Conservation (phyloP, 2,329 filamentous ascomycete genomes). For the Chaetomium sp. region DNA sequence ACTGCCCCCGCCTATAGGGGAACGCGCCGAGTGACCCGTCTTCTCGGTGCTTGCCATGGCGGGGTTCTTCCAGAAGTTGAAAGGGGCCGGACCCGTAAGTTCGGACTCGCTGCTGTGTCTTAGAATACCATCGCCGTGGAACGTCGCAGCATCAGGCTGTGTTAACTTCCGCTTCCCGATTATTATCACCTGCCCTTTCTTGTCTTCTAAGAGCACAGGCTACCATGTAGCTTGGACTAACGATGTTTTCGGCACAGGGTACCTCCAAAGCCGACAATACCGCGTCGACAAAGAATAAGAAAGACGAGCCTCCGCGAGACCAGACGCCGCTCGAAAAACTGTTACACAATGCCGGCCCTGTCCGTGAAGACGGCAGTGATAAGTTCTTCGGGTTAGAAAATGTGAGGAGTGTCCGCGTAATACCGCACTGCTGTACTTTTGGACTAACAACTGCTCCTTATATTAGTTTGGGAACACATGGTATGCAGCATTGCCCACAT, state of each 20-base stretch:
- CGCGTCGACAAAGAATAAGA: conserved; percentile 39
- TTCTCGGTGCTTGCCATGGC: conserved; percentile 38
- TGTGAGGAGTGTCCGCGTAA: conserved; percentile 49
- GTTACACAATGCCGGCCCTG: conserved; percentile 71
- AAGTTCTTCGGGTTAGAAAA: conserved; percentile 99
- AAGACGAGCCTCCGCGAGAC: conserved; percentile 52
- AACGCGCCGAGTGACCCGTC: conserved; percentile 15
- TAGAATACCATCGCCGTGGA: neutral
- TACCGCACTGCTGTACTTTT: conserved; percentile 1
- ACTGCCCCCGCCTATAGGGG: conserved; percentile 13
- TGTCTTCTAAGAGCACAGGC: conserved; percentile 3
- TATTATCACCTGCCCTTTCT: neutral
- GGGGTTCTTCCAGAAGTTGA: conserved; percentile 54
- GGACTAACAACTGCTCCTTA: conserved; percentile 31
- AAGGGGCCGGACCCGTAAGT: conserved; percentile 49
- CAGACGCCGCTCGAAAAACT: conserved; percentile 63
- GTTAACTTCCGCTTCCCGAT: neutral
- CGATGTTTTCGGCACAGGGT: conserved; percentile 30
- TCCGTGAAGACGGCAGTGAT: conserved; percentile 84
- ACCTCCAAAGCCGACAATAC: conserved; percentile 39
- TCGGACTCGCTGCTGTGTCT: conserved; percentile 1
- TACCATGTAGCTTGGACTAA: conserved; percentile 19
- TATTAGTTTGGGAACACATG: conserved; percentile 92
- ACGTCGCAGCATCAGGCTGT: neutral
- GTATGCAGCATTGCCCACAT: conserved; percentile 43